These are phyloP conservation scores for Neocatenulostroma microsporum DNA, from an alignment of 2,329 filamentous ascomycete genomes.

Conservation along the genomic window DNA sequence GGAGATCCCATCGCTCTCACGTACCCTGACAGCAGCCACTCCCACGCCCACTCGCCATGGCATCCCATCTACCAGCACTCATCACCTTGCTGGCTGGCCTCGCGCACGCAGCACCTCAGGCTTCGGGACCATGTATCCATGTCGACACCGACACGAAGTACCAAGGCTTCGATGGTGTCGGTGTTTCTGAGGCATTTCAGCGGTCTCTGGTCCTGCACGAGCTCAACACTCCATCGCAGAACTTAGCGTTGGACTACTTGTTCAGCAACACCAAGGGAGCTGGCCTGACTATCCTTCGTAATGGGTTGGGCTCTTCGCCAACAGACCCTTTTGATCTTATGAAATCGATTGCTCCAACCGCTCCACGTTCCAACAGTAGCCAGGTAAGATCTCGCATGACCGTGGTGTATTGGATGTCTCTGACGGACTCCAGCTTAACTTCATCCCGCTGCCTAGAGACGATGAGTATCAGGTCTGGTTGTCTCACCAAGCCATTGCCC, in stretches of 20 bases:
- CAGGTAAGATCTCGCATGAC: slow-evolving; percentile 33
- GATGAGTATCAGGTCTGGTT: slow-evolving; percentile 44
- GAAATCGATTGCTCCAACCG: slow-evolving; percentile 20
- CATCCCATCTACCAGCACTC: too few relatives aligned
- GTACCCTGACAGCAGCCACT: too few relatives aligned
- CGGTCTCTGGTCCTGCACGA: slow-evolving; percentile 14
- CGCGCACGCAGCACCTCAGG: too few relatives aligned
- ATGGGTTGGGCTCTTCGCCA: slow-evolving; percentile 38
- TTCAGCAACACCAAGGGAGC: slow-evolving; percentile 42
- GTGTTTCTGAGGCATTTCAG: slow-evolving; percentile 43
- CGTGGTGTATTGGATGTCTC: slow-evolving; percentile 42
- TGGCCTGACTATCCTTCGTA: slow-evolving; percentile 46
- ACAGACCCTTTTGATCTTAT: slow-evolving; percentile 15
- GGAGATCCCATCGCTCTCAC: too few relatives aligned
- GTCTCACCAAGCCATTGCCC: slow-evolving; percentile 40
- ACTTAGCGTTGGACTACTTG: slow-evolving; percentile 38
- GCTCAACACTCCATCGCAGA: slow-evolving; percentile 31
- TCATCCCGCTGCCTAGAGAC: slow-evolving; percentile 15
- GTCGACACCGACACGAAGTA: slow-evolving; percentile 13
- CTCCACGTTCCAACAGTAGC: slow-evolving; percentile 37
- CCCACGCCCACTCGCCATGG: too few relatives aligned
- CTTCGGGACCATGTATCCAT: slow-evolving; percentile 3
- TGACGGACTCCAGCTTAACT: slow-evolving; percentile 26
- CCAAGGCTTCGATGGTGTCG: slow-evolving; percentile 43
- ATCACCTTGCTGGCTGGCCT: too few relatives aligned